Conservation (phyloP, 768 basidiomycete genomes). For the Rhodotorula paludigena region DNA sequence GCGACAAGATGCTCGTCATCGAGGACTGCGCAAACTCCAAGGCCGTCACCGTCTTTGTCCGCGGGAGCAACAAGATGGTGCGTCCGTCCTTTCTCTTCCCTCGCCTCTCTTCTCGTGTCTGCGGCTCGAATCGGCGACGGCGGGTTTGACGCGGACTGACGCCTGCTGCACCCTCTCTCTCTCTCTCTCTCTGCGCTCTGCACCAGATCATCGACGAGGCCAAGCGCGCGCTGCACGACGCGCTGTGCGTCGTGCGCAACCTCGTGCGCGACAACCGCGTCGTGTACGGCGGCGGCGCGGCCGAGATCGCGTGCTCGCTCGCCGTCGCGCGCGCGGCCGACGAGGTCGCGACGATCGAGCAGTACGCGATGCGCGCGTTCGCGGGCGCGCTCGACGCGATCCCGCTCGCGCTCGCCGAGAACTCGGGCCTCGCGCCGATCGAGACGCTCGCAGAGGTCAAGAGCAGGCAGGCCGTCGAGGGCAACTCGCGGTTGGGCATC, state of each 20-base stretch:
- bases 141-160: background rate
- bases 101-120: background rate
- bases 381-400: constrained; percentile 90
- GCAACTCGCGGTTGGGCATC: constrained; percentile 79
- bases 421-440: constrained; percentile 92
- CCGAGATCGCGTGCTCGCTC: constrained; percentile 90
- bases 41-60: constrained; percentile 93
- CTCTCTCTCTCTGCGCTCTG: too few relatives aligned
- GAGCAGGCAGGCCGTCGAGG: constrained; percentile 81
- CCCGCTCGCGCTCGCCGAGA: constrained; percentile 93
- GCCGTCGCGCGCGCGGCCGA: constrained; percentile 93
- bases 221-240: constrained; percentile 94
- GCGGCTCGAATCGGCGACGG: background rate
- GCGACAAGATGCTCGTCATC: constrained; percentile 99
- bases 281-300: constrained; percentile 96
- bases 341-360: constrained; percentile 95
- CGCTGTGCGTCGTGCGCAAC: constrained; percentile 93
- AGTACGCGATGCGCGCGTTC: constrained; percentile 99
- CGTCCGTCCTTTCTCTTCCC: constrained; percentile 22
- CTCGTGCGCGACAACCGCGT: constrained; percentile 91
- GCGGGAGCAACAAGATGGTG: constrained; percentile 99
- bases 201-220: constrained; percentile 99
- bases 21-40: constrained; percentile 96
- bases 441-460: constrained; percentile 95
- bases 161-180: too few relatives aligned